These are phyloP conservation scores for Mortierella antarctica DNA, from an alignment of 192 early-diverging fungal species.

Conservation along the genomic window DNA sequence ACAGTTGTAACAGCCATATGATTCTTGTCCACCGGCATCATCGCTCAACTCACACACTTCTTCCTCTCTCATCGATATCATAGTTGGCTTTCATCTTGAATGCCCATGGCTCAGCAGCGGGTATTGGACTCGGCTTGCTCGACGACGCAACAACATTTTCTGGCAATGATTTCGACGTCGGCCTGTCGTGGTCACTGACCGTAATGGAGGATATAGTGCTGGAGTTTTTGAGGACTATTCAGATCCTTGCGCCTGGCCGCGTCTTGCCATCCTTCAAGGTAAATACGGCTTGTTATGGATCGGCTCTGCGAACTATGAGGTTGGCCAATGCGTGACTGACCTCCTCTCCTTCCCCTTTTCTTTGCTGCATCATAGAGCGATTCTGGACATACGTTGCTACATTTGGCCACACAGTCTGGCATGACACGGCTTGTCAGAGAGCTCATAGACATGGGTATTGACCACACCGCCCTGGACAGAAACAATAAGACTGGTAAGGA, in stretches of 20 bases:
- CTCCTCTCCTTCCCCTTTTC: neutral
- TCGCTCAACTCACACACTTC: too few species aligned
- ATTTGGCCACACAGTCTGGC: constrained; percentile 27
- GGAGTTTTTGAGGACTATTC: constrained; percentile 38
- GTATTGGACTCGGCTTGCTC: constrained; percentile 25
- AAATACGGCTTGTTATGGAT: neutral
- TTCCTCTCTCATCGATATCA: neutral
- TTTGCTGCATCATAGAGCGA: constrained; percentile 13
- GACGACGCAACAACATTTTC: constrained; percentile 31
- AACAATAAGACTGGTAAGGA: constrained; percentile 49
- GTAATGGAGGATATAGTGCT: constrained; percentile 39
- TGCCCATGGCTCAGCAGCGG: constrained; percentile 13
- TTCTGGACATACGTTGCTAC: constrained; percentile 42
- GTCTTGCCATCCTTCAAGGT: constrained; percentile 43
- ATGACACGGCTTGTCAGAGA: constrained; percentile 28
- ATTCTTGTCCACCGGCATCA: neutral
- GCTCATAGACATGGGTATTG: constrained; percentile 46
- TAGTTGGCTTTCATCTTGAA: constrained; percentile 40
- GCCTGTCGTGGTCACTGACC: constrained; percentile 16
- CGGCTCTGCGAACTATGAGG: too few species aligned
- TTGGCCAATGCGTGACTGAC: neutral
- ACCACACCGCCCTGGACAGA: constrained; percentile 47
- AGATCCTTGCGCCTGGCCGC: constrained; percentile 37
- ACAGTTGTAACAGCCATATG: neutral
- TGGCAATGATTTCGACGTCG: constrained; percentile 37